phyloP scores from a whole-genome alignment of 805 yeast genomes.

The Schwanniomyces vanrijiae region DNA sequence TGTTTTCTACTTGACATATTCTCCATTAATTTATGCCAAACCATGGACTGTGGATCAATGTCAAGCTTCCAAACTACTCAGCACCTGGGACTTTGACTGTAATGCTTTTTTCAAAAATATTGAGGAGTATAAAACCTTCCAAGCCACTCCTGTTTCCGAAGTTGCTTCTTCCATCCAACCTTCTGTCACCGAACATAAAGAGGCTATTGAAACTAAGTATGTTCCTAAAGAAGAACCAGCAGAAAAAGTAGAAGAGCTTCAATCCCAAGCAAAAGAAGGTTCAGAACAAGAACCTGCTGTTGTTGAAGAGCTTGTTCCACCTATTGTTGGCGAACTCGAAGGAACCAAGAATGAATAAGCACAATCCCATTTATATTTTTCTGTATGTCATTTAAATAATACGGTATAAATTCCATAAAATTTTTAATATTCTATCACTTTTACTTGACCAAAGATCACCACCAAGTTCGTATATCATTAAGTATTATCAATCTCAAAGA shows the following conservation, averaged over 20 bases:
- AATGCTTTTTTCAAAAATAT: constrained; percentile 44
- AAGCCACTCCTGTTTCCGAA: constrained; percentile 6
- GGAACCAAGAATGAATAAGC: constrained; percentile 7
- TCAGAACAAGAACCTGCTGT: constrained; percentile 4
- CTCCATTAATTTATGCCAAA: constrained; percentile 75
- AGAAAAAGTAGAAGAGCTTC: constrained; percentile 5
- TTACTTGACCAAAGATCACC: too few relatives aligned
- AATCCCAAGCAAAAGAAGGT: constrained; percentile 3
- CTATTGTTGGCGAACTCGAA: constrained; percentile 12
- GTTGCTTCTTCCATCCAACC: neutral
- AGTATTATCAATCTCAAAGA: too few relatives aligned
- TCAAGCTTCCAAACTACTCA: constrained; percentile 53
- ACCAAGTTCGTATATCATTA: too few relatives aligned
- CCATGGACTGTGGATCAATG: constrained; percentile 79
- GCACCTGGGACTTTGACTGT: constrained; percentile 91
- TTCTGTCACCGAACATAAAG: constrained; percentile 12
- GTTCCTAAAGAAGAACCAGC: constrained; percentile 8
- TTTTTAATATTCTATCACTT: too few relatives aligned
- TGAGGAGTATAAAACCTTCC: constrained; percentile 19
- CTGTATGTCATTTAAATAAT: neutral
- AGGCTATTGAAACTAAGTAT: constrained; percentile 24
- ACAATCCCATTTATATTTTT: neutral
- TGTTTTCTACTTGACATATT: constrained; percentile 57
- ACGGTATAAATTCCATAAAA: neutral
- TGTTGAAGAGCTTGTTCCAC: constrained; percentile 10